A percentile compares a stretch with the other conserved stretches of the same genome.
These are phyloP conservation scores for Phytophthora fragariae DNA, from an alignment of 352 stramenopile genomes.

Conservation along the genomic window DNA sequence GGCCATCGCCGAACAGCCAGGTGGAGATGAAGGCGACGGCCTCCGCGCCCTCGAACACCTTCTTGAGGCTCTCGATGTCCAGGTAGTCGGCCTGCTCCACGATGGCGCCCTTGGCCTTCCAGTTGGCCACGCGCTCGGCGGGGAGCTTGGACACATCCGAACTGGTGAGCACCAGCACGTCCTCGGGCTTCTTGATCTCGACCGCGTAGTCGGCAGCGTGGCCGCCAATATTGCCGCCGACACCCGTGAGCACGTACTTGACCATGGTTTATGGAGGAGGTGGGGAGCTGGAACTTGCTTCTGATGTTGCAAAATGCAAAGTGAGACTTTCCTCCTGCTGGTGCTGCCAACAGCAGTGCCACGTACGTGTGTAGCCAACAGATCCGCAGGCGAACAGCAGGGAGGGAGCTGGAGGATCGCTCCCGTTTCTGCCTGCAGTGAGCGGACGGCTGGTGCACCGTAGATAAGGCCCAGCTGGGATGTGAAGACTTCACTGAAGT, in stretches of 20 bases:
- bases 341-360: conserved; percentile 3
- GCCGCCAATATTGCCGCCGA: conserved; percentile 35
- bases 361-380: conserved; percentile 17
- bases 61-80: conserved; percentile 24
- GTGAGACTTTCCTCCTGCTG: conserved; percentile 12
- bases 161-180: conserved; percentile 25
- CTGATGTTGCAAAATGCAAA: conserved; percentile 23
- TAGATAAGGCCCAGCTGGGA: background rate
- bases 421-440: conserved; percentile 17
- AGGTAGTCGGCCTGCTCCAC: conserved; percentile 4
- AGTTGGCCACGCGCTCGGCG: background rate
- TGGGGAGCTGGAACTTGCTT: conserved; percentile 16
- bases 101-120: conserved; percentile 2
- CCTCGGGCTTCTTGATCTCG: conserved; percentile 32
- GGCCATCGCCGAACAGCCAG: conserved; percentile 23
- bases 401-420: background rate
- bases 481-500: background rate
- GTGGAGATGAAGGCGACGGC: conserved; percentile 31
- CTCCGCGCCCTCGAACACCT: conserved; percentile 26
- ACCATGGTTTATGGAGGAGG: conserved; percentile 22
- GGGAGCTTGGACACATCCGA: background rate
- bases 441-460: background rate
- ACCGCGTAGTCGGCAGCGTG: conserved; percentile 33
- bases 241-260: conserved; percentile 44
- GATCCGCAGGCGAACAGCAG: background rate